phyloP scores from a whole-genome alignment of 257 asterid genomes.

The Solanum lycopersicoides region DNA sequence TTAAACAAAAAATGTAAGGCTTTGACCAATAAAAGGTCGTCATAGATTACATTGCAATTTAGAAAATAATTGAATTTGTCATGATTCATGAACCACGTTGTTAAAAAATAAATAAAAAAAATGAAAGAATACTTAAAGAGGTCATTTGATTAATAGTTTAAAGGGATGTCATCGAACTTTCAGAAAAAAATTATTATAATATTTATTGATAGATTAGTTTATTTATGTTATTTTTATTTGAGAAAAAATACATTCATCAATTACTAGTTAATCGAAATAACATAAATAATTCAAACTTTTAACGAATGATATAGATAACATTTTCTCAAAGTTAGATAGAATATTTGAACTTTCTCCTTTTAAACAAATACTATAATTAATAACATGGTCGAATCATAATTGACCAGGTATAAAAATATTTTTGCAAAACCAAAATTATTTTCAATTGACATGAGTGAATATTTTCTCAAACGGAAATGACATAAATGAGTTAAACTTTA shows the following conservation, averaged over 20 bases:
- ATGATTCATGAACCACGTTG: not conserved
- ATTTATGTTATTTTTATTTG: fast-evolving
- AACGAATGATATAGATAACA: no score
- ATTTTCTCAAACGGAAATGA: not conserved
- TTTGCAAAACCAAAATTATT: fast-evolving
- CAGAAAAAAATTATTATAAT: fast-evolving
- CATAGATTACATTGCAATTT: not conserved
- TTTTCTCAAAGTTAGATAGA: fast-evolving
- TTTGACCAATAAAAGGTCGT: not conserved
- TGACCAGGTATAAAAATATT: no score
- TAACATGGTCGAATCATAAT: no score
- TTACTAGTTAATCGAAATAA: fast-evolving
- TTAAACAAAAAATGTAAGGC: not conserved
- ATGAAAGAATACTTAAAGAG: not conserved
- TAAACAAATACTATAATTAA: no score
- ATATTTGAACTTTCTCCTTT: not conserved
- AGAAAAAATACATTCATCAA: fast-evolving
- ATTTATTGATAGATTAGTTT: fast-evolving
- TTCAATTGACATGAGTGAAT: fast-evolving
- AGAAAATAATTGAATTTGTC: not conserved
- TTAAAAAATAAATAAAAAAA: not conserved
- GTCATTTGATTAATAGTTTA: not conserved
- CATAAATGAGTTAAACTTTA: no score
- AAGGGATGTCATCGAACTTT: no score
- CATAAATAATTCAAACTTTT: fast-evolving